phyloP scores from a whole-genome alignment of 192 early-diverging fungal genomes.

The Thamnidium elegans region DNA sequence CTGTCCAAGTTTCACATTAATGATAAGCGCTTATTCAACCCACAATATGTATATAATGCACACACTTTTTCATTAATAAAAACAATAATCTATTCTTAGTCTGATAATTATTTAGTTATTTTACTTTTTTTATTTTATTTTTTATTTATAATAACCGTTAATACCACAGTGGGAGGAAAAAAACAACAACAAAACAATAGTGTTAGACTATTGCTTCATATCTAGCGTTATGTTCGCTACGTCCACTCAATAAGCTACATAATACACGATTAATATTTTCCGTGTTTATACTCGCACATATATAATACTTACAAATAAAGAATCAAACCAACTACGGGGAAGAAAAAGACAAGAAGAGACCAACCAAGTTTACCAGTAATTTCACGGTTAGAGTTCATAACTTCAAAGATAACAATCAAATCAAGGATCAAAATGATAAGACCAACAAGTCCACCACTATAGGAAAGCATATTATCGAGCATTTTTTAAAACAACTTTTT shows the following conservation, averaged over 20 bases:
- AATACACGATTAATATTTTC: background rate
- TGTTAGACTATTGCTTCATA: background rate
- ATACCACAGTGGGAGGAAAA: too few species aligned
- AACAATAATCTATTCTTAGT: too few species aligned
- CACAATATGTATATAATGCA: too few species aligned
- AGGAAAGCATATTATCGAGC: conserved; percentile 32
- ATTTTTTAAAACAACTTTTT: background rate
- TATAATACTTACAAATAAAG: conserved; percentile 57
- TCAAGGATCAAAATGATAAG: conserved; percentile 53
- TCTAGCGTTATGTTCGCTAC: background rate
- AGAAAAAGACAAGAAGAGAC: conserved; percentile 58
- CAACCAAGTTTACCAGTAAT: conserved; percentile 51
- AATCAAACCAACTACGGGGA: conserved; percentile 56
- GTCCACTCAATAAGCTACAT: background rate
- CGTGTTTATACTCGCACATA: background rate
- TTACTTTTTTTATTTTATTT: too few species aligned
- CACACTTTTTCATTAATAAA: too few species aligned
- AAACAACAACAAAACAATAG: too few species aligned
- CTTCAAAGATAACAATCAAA: conserved; percentile 57
- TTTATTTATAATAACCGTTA: too few species aligned
- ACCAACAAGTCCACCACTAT: conserved; percentile 35
- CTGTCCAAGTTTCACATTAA: too few species aligned
- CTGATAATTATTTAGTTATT: too few species aligned
- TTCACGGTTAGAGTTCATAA: conserved; percentile 47
- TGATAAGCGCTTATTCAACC: too few species aligned